Conservation (phyloP, 768 basidiomycete genomes). For the Boletus sp. region DNA sequence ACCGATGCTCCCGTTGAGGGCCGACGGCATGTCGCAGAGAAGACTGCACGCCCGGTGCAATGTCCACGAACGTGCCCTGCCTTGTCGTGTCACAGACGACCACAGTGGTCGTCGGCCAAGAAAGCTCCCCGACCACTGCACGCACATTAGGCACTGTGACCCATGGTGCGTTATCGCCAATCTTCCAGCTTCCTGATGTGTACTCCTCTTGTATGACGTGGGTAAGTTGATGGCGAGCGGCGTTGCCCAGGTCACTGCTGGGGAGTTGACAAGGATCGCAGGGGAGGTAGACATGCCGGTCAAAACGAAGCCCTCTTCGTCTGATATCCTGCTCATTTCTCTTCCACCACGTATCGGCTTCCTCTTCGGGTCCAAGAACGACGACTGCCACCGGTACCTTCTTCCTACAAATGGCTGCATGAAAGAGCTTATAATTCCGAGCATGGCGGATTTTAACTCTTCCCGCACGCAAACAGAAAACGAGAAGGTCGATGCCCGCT, state of each 20-base stretch:
- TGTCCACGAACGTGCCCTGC: neutral
- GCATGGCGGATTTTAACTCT: conserved; percentile 17
- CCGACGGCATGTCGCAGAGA: neutral
- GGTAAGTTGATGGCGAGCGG: neutral
- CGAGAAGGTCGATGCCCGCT: conserved; percentile 21
- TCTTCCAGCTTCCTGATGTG: conserved; percentile 13
- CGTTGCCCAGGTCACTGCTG: neutral
- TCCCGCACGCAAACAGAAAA: conserved; percentile 28
- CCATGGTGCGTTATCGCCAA: conserved; percentile 6
- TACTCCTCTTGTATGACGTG: conserved; percentile 11
- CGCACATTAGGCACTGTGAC: conserved; percentile 16
- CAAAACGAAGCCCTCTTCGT: conserved; percentile 23
- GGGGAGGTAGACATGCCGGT: conserved; percentile 25
- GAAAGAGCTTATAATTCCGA: conserved; percentile 31
- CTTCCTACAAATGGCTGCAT: conserved; percentile 27
- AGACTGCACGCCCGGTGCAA: conserved; percentile 9
- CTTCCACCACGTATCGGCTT: conserved; percentile 25
- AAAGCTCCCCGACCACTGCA: conserved; percentile 14
- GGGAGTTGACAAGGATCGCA: conserved; percentile 1
- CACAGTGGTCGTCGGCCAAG: conserved; percentile 20
- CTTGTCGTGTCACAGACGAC: conserved; percentile 17
- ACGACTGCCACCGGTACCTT: conserved; percentile 30
- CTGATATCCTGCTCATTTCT: conserved; percentile 21
- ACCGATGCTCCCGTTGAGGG: conserved; percentile 6
- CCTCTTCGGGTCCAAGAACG: conserved; percentile 32